Conservation (phyloP, 352 stramenopile genomes). For the Globisporangium iwayamae region DNA sequence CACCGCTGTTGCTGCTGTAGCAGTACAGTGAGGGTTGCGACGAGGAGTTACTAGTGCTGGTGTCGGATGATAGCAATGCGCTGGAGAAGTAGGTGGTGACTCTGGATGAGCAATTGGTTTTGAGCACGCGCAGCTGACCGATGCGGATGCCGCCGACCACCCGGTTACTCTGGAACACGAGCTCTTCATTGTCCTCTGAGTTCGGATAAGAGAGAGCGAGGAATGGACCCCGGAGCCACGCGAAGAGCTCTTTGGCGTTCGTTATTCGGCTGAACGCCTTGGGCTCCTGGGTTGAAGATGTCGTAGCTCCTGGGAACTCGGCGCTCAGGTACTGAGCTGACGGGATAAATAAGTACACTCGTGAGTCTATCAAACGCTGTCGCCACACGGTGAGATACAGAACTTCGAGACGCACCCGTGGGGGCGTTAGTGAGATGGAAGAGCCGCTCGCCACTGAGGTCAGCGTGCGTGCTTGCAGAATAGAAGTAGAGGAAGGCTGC, state of each 20-base stretch:
- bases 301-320: conserved; percentile 7
- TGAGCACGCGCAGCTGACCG: conserved; percentile 38
- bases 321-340: conserved; percentile 18
- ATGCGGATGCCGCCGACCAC: conserved; percentile 46
- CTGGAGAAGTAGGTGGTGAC: conserved; percentile 26
- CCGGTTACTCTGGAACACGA: conserved; percentile 22
- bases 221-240: conserved; percentile 33
- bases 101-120: conserved; percentile 31
- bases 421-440: conserved; percentile 32
- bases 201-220: conserved; percentile 20
- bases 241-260: conserved; percentile 21
- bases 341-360: not conserved
- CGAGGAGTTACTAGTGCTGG: not conserved
- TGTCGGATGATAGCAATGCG: not conserved
- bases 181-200: not conserved
- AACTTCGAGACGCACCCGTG: conserved; percentile 20
- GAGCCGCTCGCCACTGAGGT: conserved; percentile 29
- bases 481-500: conserved; percentile 43
- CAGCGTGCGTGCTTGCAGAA: conserved; percentile 26
- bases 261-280: conserved; percentile 23
- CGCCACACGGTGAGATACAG: not conserved
- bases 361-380: not conserved
- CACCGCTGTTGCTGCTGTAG: conserved; percentile 22
- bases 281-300: not conserved
- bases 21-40: conserved; percentile 13